Evolutionary conservation across 2,329 filamentous ascomycete species (phyloP).

Genomic region (Claviceps citrina): DNA sequence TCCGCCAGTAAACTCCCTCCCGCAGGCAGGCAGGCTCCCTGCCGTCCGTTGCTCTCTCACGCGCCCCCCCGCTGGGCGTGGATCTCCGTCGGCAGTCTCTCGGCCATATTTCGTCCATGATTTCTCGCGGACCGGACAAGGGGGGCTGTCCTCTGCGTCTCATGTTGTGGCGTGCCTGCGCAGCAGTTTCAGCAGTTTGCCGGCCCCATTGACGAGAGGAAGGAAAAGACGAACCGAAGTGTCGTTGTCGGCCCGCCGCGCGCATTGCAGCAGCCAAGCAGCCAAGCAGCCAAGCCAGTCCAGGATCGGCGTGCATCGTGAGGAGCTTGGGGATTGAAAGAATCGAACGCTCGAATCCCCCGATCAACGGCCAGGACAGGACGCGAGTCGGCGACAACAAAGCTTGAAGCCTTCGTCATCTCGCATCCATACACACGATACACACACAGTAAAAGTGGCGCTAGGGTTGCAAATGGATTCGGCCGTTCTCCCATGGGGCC

Average conservation of each 20-base stretch:
- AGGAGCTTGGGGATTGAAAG: no score
- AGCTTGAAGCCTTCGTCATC: neutral
- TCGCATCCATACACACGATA: neutral
- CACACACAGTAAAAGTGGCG: constrained; percentile 2
- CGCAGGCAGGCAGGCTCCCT: neutral
- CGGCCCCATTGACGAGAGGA: no score
- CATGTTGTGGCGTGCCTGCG: no score
- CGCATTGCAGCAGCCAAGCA: no score
- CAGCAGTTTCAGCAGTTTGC: no score
- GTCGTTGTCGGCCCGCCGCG: no score
- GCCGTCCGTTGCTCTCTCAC: neutral
- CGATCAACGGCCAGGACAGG: neutral
- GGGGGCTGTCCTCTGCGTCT: neutral
- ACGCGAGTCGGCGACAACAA: no score
- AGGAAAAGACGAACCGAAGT: no score
- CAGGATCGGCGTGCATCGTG: no score
- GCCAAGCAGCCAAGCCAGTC: no score
- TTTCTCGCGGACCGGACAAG: neutral
- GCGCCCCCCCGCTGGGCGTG: constrained; percentile 1
- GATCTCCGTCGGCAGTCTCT: constrained; percentile 7
- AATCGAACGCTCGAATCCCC: neutral
- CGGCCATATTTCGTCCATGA: constrained; percentile 5
- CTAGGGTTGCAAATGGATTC: constrained; percentile 5
- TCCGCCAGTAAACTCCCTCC: no score
- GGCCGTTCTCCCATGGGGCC: constrained; percentile 4